Evolutionary conservation across 805 yeast genomes (phyloP).

Genomic region (Starmerella floricola): DNA sequence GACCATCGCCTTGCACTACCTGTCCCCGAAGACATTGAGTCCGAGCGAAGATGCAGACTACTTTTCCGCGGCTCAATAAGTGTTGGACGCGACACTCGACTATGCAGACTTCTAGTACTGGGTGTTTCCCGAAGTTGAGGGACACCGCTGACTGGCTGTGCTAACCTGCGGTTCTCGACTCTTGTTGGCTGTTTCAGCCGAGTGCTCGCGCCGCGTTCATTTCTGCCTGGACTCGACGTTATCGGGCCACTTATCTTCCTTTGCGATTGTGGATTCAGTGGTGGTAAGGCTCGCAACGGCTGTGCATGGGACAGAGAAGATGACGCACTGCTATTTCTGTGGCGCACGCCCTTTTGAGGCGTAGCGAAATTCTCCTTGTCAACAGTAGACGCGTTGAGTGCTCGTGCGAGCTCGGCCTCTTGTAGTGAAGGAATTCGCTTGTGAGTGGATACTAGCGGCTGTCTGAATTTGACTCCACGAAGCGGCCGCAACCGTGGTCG

Average conservation of each 20-base stretch:
- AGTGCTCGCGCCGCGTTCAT: background rate
- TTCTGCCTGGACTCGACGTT: too few relatives aligned
- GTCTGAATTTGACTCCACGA: conserved; percentile 7
- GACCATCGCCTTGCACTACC: too few relatives aligned
- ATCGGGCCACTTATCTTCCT: too few relatives aligned
- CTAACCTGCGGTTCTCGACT: conserved; percentile 7
- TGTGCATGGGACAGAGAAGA: too few relatives aligned
- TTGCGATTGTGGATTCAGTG: background rate
- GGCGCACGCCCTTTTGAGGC: background rate
- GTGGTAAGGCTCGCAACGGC: background rate
- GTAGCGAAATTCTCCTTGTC: conserved; percentile 5
- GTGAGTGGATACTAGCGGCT: background rate
- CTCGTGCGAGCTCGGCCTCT: conserved; percentile 1
- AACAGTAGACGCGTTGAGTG: too few relatives aligned
- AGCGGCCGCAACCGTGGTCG: conserved; percentile 5
- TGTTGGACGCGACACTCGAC: conserved; percentile 5
- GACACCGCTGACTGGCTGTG: background rate
- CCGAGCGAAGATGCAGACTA: background rate
- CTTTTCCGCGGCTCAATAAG: background rate
- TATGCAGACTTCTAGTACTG: background rate
- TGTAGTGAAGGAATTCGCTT: conserved; percentile 2
- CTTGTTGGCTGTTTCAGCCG: conserved; percentile 10
- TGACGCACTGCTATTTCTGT: too few relatives aligned
- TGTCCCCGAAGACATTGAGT: background rate
- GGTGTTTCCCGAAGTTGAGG: background rate